Percentiles rank a stretch among this genome's conserved stretches.
Conservation (phyloP, 139 green algal species). For the Chara braunii region DNA sequence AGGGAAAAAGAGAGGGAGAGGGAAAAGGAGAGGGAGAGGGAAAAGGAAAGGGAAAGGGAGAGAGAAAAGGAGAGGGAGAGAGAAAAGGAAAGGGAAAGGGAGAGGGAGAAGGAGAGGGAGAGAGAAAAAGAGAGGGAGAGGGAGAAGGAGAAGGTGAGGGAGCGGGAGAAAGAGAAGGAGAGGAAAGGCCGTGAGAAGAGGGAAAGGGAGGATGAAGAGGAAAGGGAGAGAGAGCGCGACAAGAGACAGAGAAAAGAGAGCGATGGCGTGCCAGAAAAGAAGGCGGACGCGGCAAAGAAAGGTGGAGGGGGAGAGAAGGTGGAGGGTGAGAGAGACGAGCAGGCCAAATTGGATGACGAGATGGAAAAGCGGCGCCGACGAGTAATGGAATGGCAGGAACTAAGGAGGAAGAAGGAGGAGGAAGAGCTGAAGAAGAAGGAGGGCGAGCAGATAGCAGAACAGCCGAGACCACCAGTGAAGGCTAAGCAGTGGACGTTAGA, state of each 20-base stretch:
- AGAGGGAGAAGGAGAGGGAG: background rate
- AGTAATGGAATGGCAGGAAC: slow-evolving; percentile 25
- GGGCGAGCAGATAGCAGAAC: background rate
- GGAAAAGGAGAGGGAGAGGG: background rate
- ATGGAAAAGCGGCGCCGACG: slow-evolving; percentile 11
- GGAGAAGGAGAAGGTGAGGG: background rate
- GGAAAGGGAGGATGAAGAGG: background rate
- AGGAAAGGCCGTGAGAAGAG: background rate
- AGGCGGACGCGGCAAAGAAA: slow-evolving; percentile 7
- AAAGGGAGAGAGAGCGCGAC: slow-evolving; percentile 5
- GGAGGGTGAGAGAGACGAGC: slow-evolving; percentile 19
- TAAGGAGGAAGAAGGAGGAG: slow-evolving; percentile 3
- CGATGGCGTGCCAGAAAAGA: slow-evolving; percentile 17
- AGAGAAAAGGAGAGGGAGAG: background rate
- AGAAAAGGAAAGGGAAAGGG: background rate
- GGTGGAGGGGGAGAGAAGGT: background rate
- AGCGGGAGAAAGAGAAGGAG: slow-evolving; percentile 1
- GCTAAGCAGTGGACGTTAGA: slow-evolving; percentile 8
- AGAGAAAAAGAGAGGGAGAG: background rate
- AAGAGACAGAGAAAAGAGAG: slow-evolving; percentile 4
- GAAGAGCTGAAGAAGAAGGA: background rate
- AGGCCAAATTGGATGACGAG: slow-evolving; percentile 21
- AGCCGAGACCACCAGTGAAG: slow-evolving; percentile 9
- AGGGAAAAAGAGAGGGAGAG: slow-evolving; percentile 1
- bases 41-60: background rate